Evolutionary conservation across 2,329 filamentous ascomycete species (phyloP), one percentile per base, ranked within the genome.

Genomic region (Colletotrichum magnum): DNA sequence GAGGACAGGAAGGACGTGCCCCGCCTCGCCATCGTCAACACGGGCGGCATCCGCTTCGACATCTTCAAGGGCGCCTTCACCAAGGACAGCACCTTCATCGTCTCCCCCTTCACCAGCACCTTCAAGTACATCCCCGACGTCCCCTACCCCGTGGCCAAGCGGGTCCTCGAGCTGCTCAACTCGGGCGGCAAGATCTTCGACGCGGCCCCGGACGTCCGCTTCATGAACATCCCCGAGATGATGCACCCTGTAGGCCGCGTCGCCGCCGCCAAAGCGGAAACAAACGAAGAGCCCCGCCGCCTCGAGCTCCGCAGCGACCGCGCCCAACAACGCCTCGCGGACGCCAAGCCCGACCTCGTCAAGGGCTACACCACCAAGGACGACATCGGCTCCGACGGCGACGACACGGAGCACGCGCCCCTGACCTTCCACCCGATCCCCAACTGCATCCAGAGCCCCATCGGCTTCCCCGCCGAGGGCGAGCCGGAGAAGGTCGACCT

Each of bases 21-120:
- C 10, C 87, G 89, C 6, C 82, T 98, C 12, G 90, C 92, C 36
- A 89, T 98, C 58, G 86, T 93, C 64, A 99, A 99, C 80, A 97
- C 94, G 0, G 96, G 96, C 28, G 93, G 93, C 4, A 90, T 99
- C 73, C 93, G 96, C 52, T 99, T 98, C 79, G 96, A 99, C 79
- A 93, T 99, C 70, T 97, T 98, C 85, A 90, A 95, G 78, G 96
- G 96, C 0, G 85, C 91, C 0, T 98, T 98, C 77, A 98, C 96
- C 0, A 89, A 90, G 47, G 96, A 99, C 78, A 92, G 91, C 4
- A 94, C 93, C 0, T 98, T 90, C 77, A 91, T 95, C 47, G 87
- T 98, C 32, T 97, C 93, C 9, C 96, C 96, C 0, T 99, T 99
- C 78, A 90, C 89, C 2, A 97, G 92, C 79, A 89, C 88, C 1